Evolutionary conservation across 257 asterid species (phyloP), one percentile per base, ranked within the genome.

Genomic region (Thymus quinquecostatus): DNA sequence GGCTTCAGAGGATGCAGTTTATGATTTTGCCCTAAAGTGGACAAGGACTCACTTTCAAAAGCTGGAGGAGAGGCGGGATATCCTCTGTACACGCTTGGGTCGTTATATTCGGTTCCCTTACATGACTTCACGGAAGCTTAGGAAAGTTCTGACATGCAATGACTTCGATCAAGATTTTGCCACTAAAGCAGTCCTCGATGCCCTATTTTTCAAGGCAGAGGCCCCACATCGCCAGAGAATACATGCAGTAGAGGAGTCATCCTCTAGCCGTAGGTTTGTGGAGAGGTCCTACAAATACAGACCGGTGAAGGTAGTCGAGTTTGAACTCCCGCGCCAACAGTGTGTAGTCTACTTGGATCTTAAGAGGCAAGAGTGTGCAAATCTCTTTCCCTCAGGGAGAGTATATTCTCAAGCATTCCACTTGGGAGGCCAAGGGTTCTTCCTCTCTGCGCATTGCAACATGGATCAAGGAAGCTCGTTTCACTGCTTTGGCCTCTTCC

Each of bases 321-420:
- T 93, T 65, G 97, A 89, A 56, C 75, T 68, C 54, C 98, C 98
- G 4, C 95, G 89, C 30, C 96, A 89, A 68, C 95, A 91, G 75
- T 91, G 97, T 66, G 84, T 91, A 14, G 98, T 93, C 27, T 91
- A 86, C 88, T 77, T 93, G 56, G 98, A 93, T 76, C 96, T 93
- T 4, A 93, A 89, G 68, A 82, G 91, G 43, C 96, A 86, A 48
- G 97, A 93, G 66, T 92, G 98, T 38, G 74, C 78, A 0, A 83
- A 73, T 71, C 72, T 92, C 69, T 90, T 77, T 78, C 96, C 98
- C 10, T 82, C 97, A 3, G 98, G 97, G 11, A 71, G 96, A 49
- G 90, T 92, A 4, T 92, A 92, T 76, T 92, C 98, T 30, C 98
- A 89, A 71, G 98, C 98, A 27, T 92, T 92, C 78, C 98, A 92